Conservation (phyloP, 2,329 filamentous ascomycete species). For the Eutypa lata region DNA sequence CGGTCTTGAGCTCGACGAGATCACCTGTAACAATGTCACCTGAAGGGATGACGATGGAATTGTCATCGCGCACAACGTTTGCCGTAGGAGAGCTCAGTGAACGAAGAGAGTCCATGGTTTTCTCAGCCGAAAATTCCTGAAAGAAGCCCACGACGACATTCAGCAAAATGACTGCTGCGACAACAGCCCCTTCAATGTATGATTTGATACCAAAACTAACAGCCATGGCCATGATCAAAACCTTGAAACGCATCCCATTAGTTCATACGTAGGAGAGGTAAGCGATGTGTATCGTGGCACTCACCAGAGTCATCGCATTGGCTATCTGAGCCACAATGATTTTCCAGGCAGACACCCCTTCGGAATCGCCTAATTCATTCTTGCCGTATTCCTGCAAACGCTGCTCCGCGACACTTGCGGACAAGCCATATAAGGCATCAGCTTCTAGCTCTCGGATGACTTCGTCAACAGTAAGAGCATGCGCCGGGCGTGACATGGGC, state of each 20-base stretch:
- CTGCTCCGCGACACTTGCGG: conserved; percentile 44
- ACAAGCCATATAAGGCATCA: conserved; percentile 54
- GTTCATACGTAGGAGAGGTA: too few relatives aligned
- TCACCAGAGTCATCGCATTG: conserved; percentile 64
- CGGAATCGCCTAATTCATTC: conserved; percentile 57
- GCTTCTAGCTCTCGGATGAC: conserved; percentile 50
- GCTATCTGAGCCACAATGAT: conserved; percentile 61
- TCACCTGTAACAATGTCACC: conserved; percentile 56
- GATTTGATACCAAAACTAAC: conserved; percentile 50
- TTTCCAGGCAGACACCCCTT: conserved; percentile 53
- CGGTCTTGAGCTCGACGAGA: conserved; percentile 52
- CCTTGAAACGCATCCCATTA: too few relatives aligned
- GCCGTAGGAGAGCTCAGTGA: conserved; percentile 49
- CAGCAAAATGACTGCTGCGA: conserved; percentile 48
- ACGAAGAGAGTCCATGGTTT: conserved; percentile 51
- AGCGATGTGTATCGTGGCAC: too few relatives aligned
- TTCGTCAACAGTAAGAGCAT: conserved; percentile 46
- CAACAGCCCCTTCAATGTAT: conserved; percentile 54
- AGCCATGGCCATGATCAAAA: conserved; percentile 50
- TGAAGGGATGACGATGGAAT: conserved; percentile 48
- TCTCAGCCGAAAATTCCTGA: conserved; percentile 54
- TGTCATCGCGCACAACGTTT: conserved; percentile 47
- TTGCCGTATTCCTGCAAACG: conserved; percentile 53
- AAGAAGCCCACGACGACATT: conserved; percentile 54
- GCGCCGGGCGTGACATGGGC: conserved; percentile 53